These are phyloP conservation scores for Alternaria sp. DNA, from an alignment of 2,329 filamentous ascomycete genomes.

Conservation along the genomic window DNA sequence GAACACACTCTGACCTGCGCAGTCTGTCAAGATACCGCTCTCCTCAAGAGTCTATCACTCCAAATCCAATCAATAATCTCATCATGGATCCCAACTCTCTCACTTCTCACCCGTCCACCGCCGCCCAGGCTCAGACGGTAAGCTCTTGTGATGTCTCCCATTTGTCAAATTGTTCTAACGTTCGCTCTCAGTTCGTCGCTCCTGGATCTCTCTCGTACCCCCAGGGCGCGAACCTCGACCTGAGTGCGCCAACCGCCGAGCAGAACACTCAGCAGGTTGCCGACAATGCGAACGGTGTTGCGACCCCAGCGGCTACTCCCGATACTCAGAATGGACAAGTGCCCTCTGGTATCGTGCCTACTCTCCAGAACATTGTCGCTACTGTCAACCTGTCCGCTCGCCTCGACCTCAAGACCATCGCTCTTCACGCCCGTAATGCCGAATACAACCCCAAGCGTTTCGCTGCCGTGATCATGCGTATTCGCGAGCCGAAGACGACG, in stretches of 20 bases:
- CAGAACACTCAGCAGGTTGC: constrained; percentile 65
- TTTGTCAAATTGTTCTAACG: constrained; percentile 28
- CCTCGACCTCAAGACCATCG: constrained; percentile 97
- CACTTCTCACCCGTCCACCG: constrained; percentile 89
- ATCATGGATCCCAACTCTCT: constrained; percentile 77
- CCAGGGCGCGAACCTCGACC: constrained; percentile 73
- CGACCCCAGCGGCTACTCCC: constrained; percentile 90
- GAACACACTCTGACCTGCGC: constrained; percentile 42
- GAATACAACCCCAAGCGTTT: constrained; percentile 99
- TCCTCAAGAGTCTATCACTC: constrained; percentile 36
- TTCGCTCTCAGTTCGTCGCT: constrained; percentile 68
- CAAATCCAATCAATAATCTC: constrained; percentile 38
- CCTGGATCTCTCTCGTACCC: constrained; percentile 93
- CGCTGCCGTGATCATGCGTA: constrained; percentile 99
- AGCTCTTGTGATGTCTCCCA: constrained; percentile 34
- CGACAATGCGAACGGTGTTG: constrained; percentile 69
- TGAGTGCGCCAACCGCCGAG: constrained; percentile 80
- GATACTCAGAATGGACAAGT: constrained; percentile 67
- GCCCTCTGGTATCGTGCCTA: constrained; percentile 70
- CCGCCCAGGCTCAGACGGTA: constrained; percentile 85
- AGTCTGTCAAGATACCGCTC: constrained; percentile 42
- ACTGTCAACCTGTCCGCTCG: constrained; percentile 99
- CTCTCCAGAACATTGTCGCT: constrained; percentile 81
- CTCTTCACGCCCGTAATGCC: constrained; percentile 94
- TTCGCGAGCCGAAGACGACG: constrained; percentile 97